phyloP scores from a whole-genome alignment of 2,329 filamentous ascomycete genomes.

The Diaporthe sp. region DNA sequence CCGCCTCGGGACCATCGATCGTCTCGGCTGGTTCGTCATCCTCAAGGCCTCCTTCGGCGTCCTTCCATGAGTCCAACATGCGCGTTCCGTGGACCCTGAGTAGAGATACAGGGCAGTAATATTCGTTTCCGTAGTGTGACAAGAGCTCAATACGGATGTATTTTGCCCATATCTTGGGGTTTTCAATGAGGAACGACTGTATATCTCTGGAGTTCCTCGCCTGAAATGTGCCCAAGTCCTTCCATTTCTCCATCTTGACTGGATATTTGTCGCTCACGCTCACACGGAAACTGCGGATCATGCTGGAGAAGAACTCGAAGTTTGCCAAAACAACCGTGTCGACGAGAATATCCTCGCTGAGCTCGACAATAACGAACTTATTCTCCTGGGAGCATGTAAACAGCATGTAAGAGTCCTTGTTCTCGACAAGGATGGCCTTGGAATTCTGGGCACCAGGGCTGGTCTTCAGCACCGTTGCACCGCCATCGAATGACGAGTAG shows the following conservation, averaged over 20 bases:
- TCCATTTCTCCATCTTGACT: constrained; percentile 93
- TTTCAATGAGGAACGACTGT: constrained; percentile 93
- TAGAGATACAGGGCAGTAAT: constrained; percentile 93
- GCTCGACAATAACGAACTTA: constrained; percentile 94
- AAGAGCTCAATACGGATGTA: constrained; percentile 94
- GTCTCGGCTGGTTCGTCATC: constrained; percentile 67
- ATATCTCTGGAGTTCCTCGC: constrained; percentile 93
- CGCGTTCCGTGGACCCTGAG: constrained; percentile 95
- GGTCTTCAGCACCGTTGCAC: constrained; percentile 91
- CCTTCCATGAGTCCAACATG: constrained; percentile 93
- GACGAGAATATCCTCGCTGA: constrained; percentile 87
- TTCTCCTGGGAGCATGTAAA: constrained; percentile 88
- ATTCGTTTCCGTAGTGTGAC: constrained; percentile 95
- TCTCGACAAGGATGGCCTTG: constrained; percentile 91
- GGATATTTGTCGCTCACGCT: constrained; percentile 96
- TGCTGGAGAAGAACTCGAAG: constrained; percentile 99
- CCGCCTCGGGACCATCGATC: constrained; percentile 46
- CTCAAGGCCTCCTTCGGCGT: constrained; percentile 78
- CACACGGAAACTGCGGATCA: constrained; percentile 90
- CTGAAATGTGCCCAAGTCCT: constrained; percentile 87
- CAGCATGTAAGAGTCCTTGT: constrained; percentile 99
- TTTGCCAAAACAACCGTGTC: constrained; percentile 98
- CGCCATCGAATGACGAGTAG: constrained; percentile 97
- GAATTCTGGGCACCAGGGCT: constrained; percentile 88
- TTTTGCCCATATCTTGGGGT: constrained; percentile 94